These are phyloP conservation scores for Helotiales sp. DNA, from an alignment of 2,329 filamentous ascomycete species.

Conservation along the genomic window DNA sequence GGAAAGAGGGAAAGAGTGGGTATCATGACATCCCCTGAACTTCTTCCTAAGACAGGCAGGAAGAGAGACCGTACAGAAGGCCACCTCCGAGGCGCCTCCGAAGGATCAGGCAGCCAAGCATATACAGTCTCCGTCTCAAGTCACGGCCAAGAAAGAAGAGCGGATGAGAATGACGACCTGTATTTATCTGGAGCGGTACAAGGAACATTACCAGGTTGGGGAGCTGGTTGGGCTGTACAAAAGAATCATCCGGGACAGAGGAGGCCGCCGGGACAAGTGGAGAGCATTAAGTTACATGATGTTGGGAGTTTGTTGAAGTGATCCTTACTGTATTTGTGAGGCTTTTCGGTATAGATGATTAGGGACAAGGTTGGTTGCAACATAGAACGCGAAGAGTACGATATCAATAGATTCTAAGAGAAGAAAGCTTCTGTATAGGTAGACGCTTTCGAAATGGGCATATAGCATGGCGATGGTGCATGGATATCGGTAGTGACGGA, in stretches of 20 bases:
- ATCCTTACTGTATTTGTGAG: too few species aligned
- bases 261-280: slow-evolving; percentile 15
- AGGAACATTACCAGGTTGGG: slow-evolving; percentile 27
- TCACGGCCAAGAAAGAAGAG: slow-evolving; percentile 11
- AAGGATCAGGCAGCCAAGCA: slow-evolving; percentile 12
- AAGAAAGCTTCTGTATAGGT: too few species aligned
- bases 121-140: slow-evolving; percentile 20
- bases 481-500: too few species aligned
- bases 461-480: too few species aligned
- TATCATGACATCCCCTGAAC: slow-evolving; percentile 29
- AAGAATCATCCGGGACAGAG: slow-evolving; percentile 3
- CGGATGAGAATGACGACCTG: slow-evolving; percentile 18
- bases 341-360: too few species aligned
- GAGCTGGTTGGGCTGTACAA: slow-evolving; percentile 31
- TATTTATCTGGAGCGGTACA: slow-evolving; percentile 12
- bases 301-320: slow-evolving; percentile 31
- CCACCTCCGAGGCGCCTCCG: slow-evolving; percentile 12
- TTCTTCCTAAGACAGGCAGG: slow-evolving; percentile 16
- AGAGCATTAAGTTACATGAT: slow-evolving; percentile 32
- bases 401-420: too few species aligned
- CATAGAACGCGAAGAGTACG: too few species aligned
- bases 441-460: too few species aligned
- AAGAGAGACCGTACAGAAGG: not conserved
- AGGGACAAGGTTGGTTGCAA: too few species aligned
- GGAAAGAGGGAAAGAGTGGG: slow-evolving; percentile 27